Percentiles rank a stretch among this genome's conserved stretches.
Evolutionary conservation across 345 rosid species (phyloP).

Genomic region (Lumnitzera littorea): DNA sequence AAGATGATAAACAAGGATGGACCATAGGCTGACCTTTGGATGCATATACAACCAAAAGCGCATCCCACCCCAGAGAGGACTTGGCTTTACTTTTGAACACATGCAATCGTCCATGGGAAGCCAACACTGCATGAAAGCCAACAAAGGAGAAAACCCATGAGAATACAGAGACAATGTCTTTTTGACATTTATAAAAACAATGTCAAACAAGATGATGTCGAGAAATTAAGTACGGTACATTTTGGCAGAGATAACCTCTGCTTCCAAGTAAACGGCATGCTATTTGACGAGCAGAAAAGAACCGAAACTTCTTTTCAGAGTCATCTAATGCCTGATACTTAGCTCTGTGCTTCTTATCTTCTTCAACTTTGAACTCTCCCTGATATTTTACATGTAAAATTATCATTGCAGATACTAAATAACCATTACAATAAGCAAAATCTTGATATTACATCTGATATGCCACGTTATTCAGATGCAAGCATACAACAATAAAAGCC

Average conservation of each 20-base stretch:
- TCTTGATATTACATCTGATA: background rate
- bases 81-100: conserved; percentile 62
- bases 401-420: too few species aligned
- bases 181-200: background rate
- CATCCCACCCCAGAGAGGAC: conserved; percentile 54
- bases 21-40: conserved; percentile 60
- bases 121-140: conserved; percentile 67
- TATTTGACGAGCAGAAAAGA: conserved; percentile 83
- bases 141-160: background rate
- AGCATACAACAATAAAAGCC: too few species aligned
- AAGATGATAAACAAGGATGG: background rate
- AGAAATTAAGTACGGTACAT: conserved; percentile 48
- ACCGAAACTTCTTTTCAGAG: conserved; percentile 65
- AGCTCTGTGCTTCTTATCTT: conserved; percentile 92
- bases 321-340: conserved; percentile 67
- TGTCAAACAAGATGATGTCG: background rate
- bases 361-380: conserved; percentile 67
- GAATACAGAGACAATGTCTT: background rate
- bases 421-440: background rate
- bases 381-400: conserved; percentile 9
- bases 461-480: too few species aligned
- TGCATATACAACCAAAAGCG: conserved; percentile 97
- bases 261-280: conserved; percentile 90
- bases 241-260: conserved; percentile 83
- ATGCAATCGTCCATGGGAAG: conserved; percentile 91